These are phyloP conservation scores for Mollisia scopiformis DNA, from an alignment of 2,329 filamentous ascomycete species.

Conservation along the genomic window DNA sequence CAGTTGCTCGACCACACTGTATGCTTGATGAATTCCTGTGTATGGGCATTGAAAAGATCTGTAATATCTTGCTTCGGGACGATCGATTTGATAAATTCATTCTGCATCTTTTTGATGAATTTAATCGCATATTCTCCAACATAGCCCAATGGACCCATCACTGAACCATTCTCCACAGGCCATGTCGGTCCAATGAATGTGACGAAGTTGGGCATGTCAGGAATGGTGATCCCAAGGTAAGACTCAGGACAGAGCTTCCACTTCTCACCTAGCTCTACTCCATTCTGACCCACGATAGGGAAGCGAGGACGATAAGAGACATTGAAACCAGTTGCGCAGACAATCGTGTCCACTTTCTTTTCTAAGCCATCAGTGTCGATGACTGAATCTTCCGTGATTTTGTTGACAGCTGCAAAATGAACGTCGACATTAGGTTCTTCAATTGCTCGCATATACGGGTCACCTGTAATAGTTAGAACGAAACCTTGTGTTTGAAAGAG, in stretches of 20 bases:
- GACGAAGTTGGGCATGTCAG: slow-evolving; percentile 32
- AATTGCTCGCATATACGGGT: slow-evolving; percentile 53
- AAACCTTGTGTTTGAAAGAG: neutral
- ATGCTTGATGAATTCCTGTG: slow-evolving; percentile 53
- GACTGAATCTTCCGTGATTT: slow-evolving; percentile 48
- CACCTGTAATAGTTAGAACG: slow-evolving; percentile 37
- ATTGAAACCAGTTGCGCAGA: slow-evolving; percentile 41
- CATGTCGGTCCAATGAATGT: slow-evolving; percentile 33
- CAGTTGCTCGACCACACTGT: slow-evolving; percentile 51
- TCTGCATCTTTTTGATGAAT: slow-evolving; percentile 43
- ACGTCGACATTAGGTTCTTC: slow-evolving; percentile 53
- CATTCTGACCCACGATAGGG: slow-evolving; percentile 30
- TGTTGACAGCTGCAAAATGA: slow-evolving; percentile 49
- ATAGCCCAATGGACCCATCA: slow-evolving; percentile 23
- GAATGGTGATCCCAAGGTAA: slow-evolving; percentile 32
- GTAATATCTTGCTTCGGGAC: slow-evolving; percentile 49
- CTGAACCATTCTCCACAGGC: slow-evolving; percentile 31
- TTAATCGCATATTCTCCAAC: slow-evolving; percentile 30
- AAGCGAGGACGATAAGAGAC: slow-evolving; percentile 34
- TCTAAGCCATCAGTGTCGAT: slow-evolving; percentile 42
- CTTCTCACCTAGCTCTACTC: slow-evolving; percentile 27
- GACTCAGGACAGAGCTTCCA: slow-evolving; percentile 35
- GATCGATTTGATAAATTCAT: slow-evolving; percentile 51
- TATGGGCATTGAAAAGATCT: slow-evolving; percentile 54
- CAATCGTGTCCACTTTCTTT: slow-evolving; percentile 39